A percentile compares a stretch with the other conserved stretches of the same genome.
Evolutionary conservation across 2,329 filamentous ascomycete genomes (phyloP).

Genomic region (Gaeumannomyces tritici): DNA sequence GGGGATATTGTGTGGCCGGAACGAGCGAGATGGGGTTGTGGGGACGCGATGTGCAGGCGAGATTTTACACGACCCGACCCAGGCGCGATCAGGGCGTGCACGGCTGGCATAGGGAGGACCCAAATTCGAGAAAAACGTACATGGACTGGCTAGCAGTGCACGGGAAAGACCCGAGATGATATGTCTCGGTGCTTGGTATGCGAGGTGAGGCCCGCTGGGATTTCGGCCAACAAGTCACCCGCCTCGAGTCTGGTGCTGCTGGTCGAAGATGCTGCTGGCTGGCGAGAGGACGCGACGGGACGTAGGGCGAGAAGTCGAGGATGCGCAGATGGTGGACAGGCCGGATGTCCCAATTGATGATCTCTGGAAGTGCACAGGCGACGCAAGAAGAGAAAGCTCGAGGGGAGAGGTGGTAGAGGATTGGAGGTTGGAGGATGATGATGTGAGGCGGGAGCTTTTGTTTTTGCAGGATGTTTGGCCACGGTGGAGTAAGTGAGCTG

Average conservation of each 20-base stretch:
- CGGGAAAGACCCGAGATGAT: background rate
- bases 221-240: background rate
- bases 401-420: background rate
- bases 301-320: background rate
- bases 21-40: background rate
- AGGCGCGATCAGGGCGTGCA: background rate
- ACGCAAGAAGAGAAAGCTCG: background rate
- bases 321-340: background rate
- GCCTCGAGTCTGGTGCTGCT: background rate
- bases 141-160: background rate
- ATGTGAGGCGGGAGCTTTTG: slow-evolving; percentile 4
- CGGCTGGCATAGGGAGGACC: background rate
- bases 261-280: background rate
- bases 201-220: background rate
- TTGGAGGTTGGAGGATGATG: background rate
- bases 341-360: background rate
- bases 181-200: slow-evolving; percentile 1
- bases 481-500: background rate
- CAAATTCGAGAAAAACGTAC: background rate
- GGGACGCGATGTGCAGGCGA: background rate
- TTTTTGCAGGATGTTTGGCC: slow-evolving; percentile 4
- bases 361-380: background rate
- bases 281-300: background rate
- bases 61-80: background rate
- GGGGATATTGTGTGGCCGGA: no score